Evolutionary conservation across 768 basidiomycete genomes (phyloP), one percentile per base, ranked within the genome.

Genomic region (Leccinum fibrillosum): DNA sequence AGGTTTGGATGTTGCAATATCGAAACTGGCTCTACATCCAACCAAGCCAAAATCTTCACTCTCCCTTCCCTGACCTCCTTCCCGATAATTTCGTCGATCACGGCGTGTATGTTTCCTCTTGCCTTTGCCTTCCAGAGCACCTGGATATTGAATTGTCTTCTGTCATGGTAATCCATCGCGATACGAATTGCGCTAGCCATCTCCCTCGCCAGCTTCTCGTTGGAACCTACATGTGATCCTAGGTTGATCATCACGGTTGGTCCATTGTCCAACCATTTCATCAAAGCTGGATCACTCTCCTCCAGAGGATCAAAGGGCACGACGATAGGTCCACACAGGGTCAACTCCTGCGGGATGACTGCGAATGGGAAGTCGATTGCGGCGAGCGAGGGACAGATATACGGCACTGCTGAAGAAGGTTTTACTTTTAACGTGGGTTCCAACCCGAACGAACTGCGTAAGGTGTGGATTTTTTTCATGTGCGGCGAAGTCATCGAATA

Each of bases 51-150:
- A 3, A 59, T 48, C 44, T 54, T 63, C 2, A 64, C 52, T 26
- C 45, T 54, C 7, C 53, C 62, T 13, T 56, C 53, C 11, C 19
- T 39, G 11, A 64, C 23, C 13, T 60, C 63, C 19, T 57, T 49
- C 11, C 58, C 57, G 1, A 32, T 32, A 12, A 32, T 32, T 5
- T 32, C 30, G 11, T 32, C 30, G 30, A 32, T 32, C 30, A 32
- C 30, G 0, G 7, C 2, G 2, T 50, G 52, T 9, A 64, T 13
- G 1, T 53, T 25, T 0, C 37, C 47, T 1, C 19, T 26, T 21
- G 15, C 39, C 42, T 34, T 57, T 25, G 21, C 49, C 9, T 59
- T 64, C 88, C 84, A 60, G 47, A 64, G 57, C 2, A 63, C 49
- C 12, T 64, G 62, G 2, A 59, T 32, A 2, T 23, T 63, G 19